These are phyloP conservation scores for Dionaea muscipula DNA, from an alignment of 179 eudicot species.

Conservation along the genomic window DNA sequence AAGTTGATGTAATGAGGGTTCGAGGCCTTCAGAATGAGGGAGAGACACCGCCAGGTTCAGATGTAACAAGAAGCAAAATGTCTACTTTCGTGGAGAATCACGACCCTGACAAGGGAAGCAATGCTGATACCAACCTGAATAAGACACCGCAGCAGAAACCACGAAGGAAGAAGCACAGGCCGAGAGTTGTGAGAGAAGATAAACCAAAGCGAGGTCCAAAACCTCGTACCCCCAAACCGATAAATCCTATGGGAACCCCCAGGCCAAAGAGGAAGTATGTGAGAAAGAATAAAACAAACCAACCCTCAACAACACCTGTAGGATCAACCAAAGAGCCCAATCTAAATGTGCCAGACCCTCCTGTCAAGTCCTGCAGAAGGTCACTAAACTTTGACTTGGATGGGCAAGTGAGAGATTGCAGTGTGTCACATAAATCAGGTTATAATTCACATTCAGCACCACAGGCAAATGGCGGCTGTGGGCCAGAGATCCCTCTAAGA, in stretches of 20 bases:
- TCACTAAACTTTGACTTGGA: conserved; percentile 31
- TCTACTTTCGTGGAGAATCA: conserved; percentile 26
- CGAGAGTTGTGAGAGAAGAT: conserved; percentile 74
- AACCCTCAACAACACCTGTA: conserved; percentile 13
- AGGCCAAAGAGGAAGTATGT: conserved; percentile 51
- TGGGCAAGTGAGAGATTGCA: conserved; percentile 16
- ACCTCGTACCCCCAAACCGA: conserved; percentile 28
- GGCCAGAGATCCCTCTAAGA: conserved; percentile 8
- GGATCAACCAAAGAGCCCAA: neutral
- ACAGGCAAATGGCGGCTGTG: conserved; percentile 8
- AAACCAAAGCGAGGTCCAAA: conserved; percentile 60
- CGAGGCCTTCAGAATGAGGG: neutral
- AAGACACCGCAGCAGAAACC: conserved; percentile 59
- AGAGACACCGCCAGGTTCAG: neutral
- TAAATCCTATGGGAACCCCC: conserved; percentile 25
- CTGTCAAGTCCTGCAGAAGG: conserved; percentile 24
- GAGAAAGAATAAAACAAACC: conserved; percentile 27
- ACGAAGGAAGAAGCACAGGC: conserved; percentile 62
- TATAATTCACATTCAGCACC: conserved; percentile 8
- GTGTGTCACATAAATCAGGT: conserved; percentile 19
- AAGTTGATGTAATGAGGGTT: conserved; percentile 17
- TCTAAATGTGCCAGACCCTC: conserved; percentile 1
- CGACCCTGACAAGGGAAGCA: conserved; percentile 30
- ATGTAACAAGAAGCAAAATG: conserved; percentile 4
- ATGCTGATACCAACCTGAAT: conserved; percentile 38